These are phyloP conservation scores for Cyphellophora attinorum DNA, from an alignment of 2,329 filamentous ascomycete genomes.

Conservation along the genomic window DNA sequence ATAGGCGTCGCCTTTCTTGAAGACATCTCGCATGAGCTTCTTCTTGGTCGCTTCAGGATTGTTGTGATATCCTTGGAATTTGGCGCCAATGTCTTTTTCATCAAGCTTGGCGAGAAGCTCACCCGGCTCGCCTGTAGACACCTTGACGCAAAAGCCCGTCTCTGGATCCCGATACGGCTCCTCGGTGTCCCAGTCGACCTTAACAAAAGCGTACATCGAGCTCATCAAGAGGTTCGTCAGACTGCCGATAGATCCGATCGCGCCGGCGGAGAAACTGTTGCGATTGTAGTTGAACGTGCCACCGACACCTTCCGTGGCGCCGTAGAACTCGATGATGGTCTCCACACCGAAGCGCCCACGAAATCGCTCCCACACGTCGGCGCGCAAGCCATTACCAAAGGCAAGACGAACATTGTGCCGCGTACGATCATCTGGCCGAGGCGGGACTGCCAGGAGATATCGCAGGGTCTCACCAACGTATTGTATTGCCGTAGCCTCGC, in stretches of 20 bases:
- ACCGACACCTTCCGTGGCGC: conserved; percentile 61
- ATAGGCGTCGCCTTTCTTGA: conserved; percentile 57
- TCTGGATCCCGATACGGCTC: conserved; percentile 55
- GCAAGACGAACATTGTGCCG: conserved; percentile 64
- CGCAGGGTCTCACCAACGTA: conserved; percentile 72
- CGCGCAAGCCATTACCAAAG: conserved; percentile 76
- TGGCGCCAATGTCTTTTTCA: conserved; percentile 44
- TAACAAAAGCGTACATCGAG: conserved; percentile 47
- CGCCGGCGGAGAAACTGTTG: conserved; percentile 66
- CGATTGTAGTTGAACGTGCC: conserved; percentile 63
- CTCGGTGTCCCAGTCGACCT: conserved; percentile 63
- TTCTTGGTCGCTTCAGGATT: conserved; percentile 57
- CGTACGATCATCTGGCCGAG: conserved; percentile 55
- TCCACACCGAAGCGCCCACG: conserved; percentile 70
- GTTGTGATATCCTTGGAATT: conserved; percentile 62
- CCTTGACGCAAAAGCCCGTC: conserved; percentile 58
- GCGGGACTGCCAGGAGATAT: conserved; percentile 60
- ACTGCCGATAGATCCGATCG: conserved; percentile 63
- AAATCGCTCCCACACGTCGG: conserved; percentile 77
- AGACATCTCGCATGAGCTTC: conserved; percentile 57
- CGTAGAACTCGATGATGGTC: conserved; percentile 71
- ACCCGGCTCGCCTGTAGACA: conserved; percentile 54
- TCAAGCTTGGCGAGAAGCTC: conserved; percentile 54
- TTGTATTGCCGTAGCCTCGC: conserved; percentile 58
- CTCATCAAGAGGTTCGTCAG: conserved; percentile 49